Conservation (phyloP, 768 basidiomycete species). For the Neoboletus brunneissimus region DNA sequence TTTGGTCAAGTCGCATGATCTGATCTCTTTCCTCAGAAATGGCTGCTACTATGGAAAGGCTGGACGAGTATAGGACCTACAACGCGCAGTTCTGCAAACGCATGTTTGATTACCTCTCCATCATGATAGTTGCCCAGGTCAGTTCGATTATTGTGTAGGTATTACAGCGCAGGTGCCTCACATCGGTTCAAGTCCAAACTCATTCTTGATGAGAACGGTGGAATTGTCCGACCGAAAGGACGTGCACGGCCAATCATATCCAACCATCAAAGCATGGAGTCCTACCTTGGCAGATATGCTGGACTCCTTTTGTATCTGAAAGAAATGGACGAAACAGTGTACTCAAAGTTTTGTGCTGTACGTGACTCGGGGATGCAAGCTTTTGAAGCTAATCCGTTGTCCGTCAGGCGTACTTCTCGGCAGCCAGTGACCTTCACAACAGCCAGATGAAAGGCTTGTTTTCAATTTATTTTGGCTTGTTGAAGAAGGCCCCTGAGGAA, state of each 20-base stretch:
- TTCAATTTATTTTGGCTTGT: conserved; percentile 48
- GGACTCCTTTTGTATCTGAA: conserved; percentile 90
- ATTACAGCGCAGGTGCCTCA: conserved; percentile 5
- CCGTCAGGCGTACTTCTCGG: conserved; percentile 85
- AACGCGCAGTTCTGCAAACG: conserved; percentile 94
- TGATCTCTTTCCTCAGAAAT: conserved; percentile 56
- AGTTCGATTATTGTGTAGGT: conserved; percentile 13
- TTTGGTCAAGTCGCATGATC: not conserved
- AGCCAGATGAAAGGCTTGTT: conserved; percentile 78
- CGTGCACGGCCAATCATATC: conserved; percentile 47
- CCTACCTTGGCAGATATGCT: conserved; percentile 82
- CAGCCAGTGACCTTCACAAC: conserved; percentile 77
- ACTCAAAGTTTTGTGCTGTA: conserved; percentile 88
- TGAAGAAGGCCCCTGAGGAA: conserved; percentile 72
- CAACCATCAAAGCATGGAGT: conserved; percentile 73
- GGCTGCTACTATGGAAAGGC: conserved; percentile 93
- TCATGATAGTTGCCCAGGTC: conserved; percentile 91
- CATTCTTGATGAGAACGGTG: conserved; percentile 61
- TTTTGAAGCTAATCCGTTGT: conserved; percentile 1
- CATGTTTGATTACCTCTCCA: conserved; percentile 81
- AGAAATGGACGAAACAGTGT: conserved; percentile 91
- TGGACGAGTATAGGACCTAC: conserved; percentile 87
- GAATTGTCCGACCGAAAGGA: conserved; percentile 45
- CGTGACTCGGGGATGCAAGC: conserved; percentile 28
- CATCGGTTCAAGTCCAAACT: conserved; percentile 53